Percentiles rank a stretch among this genome's conserved stretches.
These are phyloP conservation scores for Verticillium dahliae DNA, from an alignment of 2,329 filamentous ascomycete genomes.

Conservation along the genomic window DNA sequence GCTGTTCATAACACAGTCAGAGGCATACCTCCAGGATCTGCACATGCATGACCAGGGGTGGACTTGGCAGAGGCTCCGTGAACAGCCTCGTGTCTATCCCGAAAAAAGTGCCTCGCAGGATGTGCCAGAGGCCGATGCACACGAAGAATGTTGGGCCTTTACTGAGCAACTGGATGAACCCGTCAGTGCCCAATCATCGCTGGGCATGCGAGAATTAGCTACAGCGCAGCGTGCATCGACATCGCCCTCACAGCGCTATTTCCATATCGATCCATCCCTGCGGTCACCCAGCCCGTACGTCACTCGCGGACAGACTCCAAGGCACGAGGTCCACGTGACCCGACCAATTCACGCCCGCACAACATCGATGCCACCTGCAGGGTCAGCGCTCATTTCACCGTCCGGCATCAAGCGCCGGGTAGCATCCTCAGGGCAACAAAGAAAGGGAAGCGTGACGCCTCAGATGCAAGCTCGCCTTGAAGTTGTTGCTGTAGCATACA, in stretches of 20 bases:
- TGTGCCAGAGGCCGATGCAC: slow-evolving; percentile 54
- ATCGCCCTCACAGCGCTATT: slow-evolving; percentile 34
- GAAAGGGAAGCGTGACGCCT: slow-evolving; percentile 1
- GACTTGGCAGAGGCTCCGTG: slow-evolving; percentile 65
- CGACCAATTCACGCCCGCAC: slow-evolving; percentile 45
- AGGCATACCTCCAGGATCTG: slow-evolving; percentile 64
- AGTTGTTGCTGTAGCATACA: slow-evolving; percentile 8
- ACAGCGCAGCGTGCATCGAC: slow-evolving; percentile 27
- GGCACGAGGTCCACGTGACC: slow-evolving; percentile 32
- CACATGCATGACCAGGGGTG: slow-evolving; percentile 49
- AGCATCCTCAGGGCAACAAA: slow-evolving; percentile 30
- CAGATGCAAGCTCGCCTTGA: slow-evolving; percentile 15
- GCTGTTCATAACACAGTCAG: slow-evolving; percentile 69
- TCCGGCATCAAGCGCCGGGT: slow-evolving; percentile 36
- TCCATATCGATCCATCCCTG: slow-evolving; percentile 27
- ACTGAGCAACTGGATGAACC: slow-evolving; percentile 57
- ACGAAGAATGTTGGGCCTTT: slow-evolving; percentile 63
- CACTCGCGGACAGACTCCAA: slow-evolving; percentile 32
- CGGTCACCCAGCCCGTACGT: slow-evolving; percentile 25
- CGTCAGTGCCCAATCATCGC: slow-evolving; percentile 35
- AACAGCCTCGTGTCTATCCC: slow-evolving; percentile 51
- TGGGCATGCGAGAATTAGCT: slow-evolving; percentile 33
- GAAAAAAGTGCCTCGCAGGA: slow-evolving; percentile 31
- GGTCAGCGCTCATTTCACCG: slow-evolving; percentile 30
- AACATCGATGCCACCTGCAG: slow-evolving; percentile 40